Evolutionary conservation across 108 stramenopile species (phyloP).

Genomic region (Cyclotella sp.): DNA sequence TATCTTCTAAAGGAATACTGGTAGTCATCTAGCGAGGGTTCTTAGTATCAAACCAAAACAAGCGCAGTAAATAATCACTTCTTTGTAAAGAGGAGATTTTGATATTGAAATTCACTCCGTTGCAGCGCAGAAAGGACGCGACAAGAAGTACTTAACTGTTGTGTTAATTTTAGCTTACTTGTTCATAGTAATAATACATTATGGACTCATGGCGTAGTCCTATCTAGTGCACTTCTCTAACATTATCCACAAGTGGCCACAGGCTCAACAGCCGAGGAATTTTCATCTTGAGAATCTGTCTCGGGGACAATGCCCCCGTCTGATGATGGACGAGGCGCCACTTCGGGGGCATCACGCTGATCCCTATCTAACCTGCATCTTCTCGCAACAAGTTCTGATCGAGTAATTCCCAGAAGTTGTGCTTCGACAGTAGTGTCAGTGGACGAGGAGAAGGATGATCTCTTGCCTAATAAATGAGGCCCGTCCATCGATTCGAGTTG

Average conservation of each 20-base stretch:
- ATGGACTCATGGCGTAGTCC: too few species aligned
- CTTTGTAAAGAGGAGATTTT: too few species aligned
- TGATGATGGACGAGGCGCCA: neutral
- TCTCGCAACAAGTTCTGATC: slow-evolving; percentile 36
- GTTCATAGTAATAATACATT: too few species aligned
- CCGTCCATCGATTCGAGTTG: slow-evolving; percentile 56
- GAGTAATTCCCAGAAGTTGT: slow-evolving; percentile 48
- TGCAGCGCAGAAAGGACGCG: too few species aligned
- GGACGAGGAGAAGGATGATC: slow-evolving; percentile 39
- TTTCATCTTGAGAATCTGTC: slow-evolving; percentile 31
- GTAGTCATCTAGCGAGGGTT: too few species aligned
- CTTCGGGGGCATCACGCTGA: neutral
- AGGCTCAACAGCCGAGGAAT: slow-evolving; percentile 29
- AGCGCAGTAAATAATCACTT: too few species aligned
- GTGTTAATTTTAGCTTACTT: too few species aligned
- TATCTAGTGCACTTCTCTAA: neutral
- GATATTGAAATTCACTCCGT: too few species aligned
- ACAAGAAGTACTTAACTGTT: too few species aligned
- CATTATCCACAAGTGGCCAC: slow-evolving; percentile 28
- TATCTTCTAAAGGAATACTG: too few species aligned
- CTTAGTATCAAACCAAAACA: too few species aligned
- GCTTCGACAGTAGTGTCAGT: slow-evolving; percentile 59
- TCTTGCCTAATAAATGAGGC: slow-evolving; percentile 12
- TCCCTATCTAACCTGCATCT: slow-evolving; percentile 23
- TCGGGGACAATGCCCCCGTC: slow-evolving; percentile 11